Base-by-base conservation (phyloP, 2,329 filamentous ascomycete genomes). In the Metarhizium rileyi region DNA sequence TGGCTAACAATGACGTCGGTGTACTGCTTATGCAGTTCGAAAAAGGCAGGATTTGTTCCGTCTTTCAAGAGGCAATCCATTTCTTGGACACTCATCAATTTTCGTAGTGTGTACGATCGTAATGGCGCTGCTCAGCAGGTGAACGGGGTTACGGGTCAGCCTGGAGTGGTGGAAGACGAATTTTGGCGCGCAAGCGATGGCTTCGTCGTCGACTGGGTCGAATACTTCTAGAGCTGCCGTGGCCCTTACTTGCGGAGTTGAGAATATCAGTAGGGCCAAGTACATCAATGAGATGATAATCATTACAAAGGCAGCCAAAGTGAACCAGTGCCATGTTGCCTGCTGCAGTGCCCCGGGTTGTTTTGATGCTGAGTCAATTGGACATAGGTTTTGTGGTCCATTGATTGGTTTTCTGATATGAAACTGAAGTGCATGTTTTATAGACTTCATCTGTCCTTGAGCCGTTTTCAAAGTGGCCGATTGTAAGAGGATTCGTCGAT, bases 51-150 rank as follows among this genome's bases (percentile, higher is more conserved):
- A 26, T 62, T 58, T 0, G 65, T 61, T 0, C 68, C 68, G 0
- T 61, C 64, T 1, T 70, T 46, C 0, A 71, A 33, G 14, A 71
- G 60, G 16, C 59, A 59, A 36, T 69, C 67, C 0, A 71, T 53
- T 18, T 64, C 62, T n/a, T 3, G 68, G 67, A 45, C 59, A 65
- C 9, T 63, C 55, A 6, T 67, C 63, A n/a, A 61, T 53, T 0
- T 64, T 63, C 2, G 51, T 52, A 2, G 63, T 63, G 14, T 64
- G 65, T 3, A 57, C 46, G 2, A 68, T 46, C 5, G 50, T 41
- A 3, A 59, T 3, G 6, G 23, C 16, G 26, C 51, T 49, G 27
- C 45, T 46, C 5, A 44, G 18, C 3, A 62, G 44, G 3, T 5
- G 9, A 0, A 67, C 51, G 3, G 65, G 58, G 16, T 68, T 61